These are phyloP conservation scores for Rhizopogon rudus DNA, from an alignment of 768 basidiomycete genomes.

Conservation along the genomic window DNA sequence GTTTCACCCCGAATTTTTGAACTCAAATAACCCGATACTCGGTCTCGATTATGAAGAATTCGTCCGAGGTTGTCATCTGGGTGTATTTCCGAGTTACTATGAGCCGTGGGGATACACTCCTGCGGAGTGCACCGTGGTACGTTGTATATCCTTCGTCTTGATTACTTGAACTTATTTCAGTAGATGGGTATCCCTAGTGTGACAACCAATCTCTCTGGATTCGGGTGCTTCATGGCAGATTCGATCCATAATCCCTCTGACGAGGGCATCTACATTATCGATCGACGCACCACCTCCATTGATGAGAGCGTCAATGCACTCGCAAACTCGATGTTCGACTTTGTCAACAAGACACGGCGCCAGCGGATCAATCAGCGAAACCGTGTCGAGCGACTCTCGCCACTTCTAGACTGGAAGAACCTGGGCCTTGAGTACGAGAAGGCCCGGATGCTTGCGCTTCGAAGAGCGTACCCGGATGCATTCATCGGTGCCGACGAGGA, in stretches of 20 bases:
- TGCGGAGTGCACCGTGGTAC: slow-evolving; percentile 95
- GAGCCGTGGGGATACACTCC: slow-evolving; percentile 97
- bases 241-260: slow-evolving; percentile 92
- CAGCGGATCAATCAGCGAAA: slow-evolving; percentile 99
- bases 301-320: slow-evolving; percentile 91
- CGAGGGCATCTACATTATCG: slow-evolving; percentile 96
- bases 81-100: slow-evolving; percentile 98
- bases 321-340: slow-evolving; percentile 66
- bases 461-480: slow-evolving; percentile 93
- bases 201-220: slow-evolving; percentile 97
- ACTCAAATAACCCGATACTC: slow-evolving; percentile 95
- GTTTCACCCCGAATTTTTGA: slow-evolving; percentile 98
- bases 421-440: slow-evolving; percentile 97
- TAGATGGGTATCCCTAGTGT: slow-evolving; percentile 98
- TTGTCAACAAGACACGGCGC: slow-evolving; percentile 80
- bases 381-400: slow-evolving; percentile 90
- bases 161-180: slow-evolving; percentile 7
- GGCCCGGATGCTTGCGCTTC: slow-evolving; percentile 84
- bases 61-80: slow-evolving; percentile 95
- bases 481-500: slow-evolving; percentile 61
- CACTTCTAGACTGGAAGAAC: slow-evolving; percentile 97
- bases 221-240: slow-evolving; percentile 98
- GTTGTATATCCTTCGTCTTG: slow-evolving; percentile 21
- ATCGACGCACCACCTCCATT: slow-evolving; percentile 82
- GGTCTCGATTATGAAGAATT: slow-evolving; percentile 99